Conservation (phyloP, 208 protist species). For the Trypanosoma avium region DNA sequence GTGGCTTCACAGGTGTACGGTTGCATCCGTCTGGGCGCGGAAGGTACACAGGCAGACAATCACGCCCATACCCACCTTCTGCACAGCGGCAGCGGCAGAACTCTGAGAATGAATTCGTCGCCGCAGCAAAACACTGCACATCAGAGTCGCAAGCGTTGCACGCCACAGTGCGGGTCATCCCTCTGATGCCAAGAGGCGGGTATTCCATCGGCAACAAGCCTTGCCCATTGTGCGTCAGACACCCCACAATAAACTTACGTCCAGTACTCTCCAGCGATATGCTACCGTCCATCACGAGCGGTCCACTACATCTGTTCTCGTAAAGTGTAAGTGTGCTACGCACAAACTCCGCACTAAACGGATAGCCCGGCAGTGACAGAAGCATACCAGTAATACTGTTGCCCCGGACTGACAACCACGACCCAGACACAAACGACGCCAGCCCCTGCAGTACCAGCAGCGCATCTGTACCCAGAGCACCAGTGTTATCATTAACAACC, state of each 20-base stretch:
- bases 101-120: background rate
- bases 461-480: background rate
- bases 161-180: background rate
- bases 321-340: constrained; percentile 9
- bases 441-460: background rate
- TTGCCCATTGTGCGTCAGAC: constrained; percentile 9
- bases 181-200: constrained; percentile 3
- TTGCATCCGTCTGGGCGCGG: constrained; percentile 10
- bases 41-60: constrained; percentile 13
- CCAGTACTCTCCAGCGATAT: background rate
- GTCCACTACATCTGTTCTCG: background rate
- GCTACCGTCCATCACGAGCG: constrained; percentile 9
- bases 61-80: constrained; percentile 1
- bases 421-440: constrained; percentile 1
- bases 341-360: background rate
- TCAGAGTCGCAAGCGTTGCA: constrained; percentile 3
- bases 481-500: constrained; percentile 8
- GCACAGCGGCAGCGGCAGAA: constrained; percentile 6
- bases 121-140: constrained; percentile 10
- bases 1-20: background rate
- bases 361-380: background rate
- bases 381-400: constrained; percentile 1
- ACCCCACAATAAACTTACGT: constrained; percentile 7
- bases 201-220: background rate
- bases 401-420: constrained; percentile 7